Base-by-base conservation (phyloP, 2,329 filamentous ascomycete genomes). In the Aspergillus neotritici region DNA sequence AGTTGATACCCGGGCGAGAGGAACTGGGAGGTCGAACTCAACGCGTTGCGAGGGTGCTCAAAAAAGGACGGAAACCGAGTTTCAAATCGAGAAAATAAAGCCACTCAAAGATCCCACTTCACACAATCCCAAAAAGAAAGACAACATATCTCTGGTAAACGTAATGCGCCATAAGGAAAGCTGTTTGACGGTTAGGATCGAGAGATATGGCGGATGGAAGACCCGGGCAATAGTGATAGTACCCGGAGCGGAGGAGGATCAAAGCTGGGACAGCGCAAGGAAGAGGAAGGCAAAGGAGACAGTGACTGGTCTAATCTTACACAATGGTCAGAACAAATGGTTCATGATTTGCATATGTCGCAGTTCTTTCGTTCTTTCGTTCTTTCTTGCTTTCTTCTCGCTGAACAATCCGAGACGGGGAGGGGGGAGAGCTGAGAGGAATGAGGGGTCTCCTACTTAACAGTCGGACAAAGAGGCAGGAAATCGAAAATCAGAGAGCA, bases 101-200 rank as follows among this genome's bases (percentile, higher is more conserved):
- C 64, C 60, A 60, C 58, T 67, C 60, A 57, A 57, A 60, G 57
- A 65, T 62, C 58, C 63, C 61, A 58, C 56, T 67, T 66, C 65
- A 67, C 62, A 64, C 59, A 66, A 63, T 60, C 56, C 61, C 59
- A 61, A 62, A 67, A 62, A 63, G 57, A 65, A 63, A 62, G 66
- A 65, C 61, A 58, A 62, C 66, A 70, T 69, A 64, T 69, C 67
- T 69, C 56, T 63, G 61, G 49, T 60, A 59, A 56, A 61, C 55
- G 58, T 58, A 59, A 58, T 61, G 60, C 64, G 66, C 66, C 67
- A 68, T 69, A 62, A 51, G 62, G 62, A 63, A 63, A 58, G 48
- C 56, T 60, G 43, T 40, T 47, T 33, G 41, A 50, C 46, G 48
- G 48, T 47, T 44, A 50, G 53, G 34, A 51, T 52, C 48, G 55